Conservation (phyloP, 139 green algal genomes). For the Chlorella vulgaris region DNA sequence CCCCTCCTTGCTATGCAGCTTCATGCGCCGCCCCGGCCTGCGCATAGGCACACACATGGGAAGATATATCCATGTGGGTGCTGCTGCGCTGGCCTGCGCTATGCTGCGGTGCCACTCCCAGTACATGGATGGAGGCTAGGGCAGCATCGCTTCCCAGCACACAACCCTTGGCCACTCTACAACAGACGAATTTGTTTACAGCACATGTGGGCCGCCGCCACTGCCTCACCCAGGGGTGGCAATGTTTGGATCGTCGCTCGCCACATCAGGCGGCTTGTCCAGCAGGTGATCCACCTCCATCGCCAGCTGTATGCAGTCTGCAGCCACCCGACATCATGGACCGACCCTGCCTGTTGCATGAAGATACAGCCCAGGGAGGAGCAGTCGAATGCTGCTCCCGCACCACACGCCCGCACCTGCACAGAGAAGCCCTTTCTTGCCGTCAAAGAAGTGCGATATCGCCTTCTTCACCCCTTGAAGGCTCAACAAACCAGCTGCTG, state of each 20-base stretch:
- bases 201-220: too few relatives aligned
- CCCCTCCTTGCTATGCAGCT: neutral
- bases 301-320: constrained; percentile 26
- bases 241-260: constrained; percentile 22
- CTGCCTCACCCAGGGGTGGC: constrained; percentile 2
- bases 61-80: neutral
- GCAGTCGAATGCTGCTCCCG: too few relatives aligned
- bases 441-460: neutral
- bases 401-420: neutral
- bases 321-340: neutral
- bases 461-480: neutral
- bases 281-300: neutral
- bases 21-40: constrained; percentile 23
- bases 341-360: neutral
- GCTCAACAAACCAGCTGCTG: neutral
- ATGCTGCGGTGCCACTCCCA: too few relatives aligned
- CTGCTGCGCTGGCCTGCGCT: too few relatives aligned
- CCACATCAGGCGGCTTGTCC: constrained; percentile 14
- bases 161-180: too few relatives aligned
- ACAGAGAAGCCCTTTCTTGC: neutral
- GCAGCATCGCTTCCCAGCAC: too few relatives aligned
- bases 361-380: neutral
- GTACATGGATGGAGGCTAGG: too few relatives aligned
- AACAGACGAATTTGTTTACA: too few relatives aligned
- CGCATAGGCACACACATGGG: neutral